These are phyloP conservation scores for Diospyros kaki DNA, from an alignment of 148 eudicot species.

Conservation along the genomic window DNA sequence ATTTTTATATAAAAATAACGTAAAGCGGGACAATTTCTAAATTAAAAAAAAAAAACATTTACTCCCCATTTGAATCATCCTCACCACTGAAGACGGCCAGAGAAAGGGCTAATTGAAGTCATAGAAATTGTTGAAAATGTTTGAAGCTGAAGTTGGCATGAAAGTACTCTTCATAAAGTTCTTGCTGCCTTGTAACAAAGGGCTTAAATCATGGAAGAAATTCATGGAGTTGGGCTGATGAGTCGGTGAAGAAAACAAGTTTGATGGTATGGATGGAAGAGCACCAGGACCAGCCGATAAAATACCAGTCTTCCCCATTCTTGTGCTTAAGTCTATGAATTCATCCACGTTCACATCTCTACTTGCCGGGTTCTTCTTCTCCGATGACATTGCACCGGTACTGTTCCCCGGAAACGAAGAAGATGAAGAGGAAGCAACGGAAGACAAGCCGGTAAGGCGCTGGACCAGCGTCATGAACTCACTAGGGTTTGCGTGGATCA, in stretches of 20 bases:
- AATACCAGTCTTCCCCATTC: slow-evolving; percentile 35
- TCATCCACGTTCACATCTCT: slow-evolving; percentile 16
- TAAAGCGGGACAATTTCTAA: no score
- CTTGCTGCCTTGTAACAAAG: slow-evolving; percentile 34
- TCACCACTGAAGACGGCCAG: neutral
- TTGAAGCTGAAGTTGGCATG: slow-evolving; percentile 54
- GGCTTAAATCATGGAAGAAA: slow-evolving; percentile 43
- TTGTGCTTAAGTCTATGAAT: slow-evolving; percentile 21
- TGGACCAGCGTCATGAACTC: slow-evolving; percentile 89
- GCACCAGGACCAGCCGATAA: slow-evolving; percentile 68
- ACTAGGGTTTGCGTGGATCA: slow-evolving; percentile 75
- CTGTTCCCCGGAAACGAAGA: neutral
- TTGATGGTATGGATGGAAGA: slow-evolving; percentile 58
- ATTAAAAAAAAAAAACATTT: slow-evolving; percentile 4
- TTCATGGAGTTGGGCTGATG: slow-evolving; percentile 34
- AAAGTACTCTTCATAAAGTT: slow-evolving; percentile 20
- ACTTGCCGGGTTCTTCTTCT: slow-evolving; percentile 20
- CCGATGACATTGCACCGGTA: slow-evolving; percentile 46
- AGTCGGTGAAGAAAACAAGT: slow-evolving; percentile 52
- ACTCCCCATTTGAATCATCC: neutral
- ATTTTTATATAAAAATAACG: no score
- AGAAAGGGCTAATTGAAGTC: slow-evolving; percentile 20
- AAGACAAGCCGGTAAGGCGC: slow-evolving; percentile 59
- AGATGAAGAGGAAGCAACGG: slow-evolving; percentile 19
- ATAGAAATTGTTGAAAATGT: slow-evolving; percentile 56